Evolutionary conservation across 192 early-diverging fungal genomes (phyloP), one percentile per base, ranked within the genome.

Genomic region (Entophlyctis helioformis): DNA sequence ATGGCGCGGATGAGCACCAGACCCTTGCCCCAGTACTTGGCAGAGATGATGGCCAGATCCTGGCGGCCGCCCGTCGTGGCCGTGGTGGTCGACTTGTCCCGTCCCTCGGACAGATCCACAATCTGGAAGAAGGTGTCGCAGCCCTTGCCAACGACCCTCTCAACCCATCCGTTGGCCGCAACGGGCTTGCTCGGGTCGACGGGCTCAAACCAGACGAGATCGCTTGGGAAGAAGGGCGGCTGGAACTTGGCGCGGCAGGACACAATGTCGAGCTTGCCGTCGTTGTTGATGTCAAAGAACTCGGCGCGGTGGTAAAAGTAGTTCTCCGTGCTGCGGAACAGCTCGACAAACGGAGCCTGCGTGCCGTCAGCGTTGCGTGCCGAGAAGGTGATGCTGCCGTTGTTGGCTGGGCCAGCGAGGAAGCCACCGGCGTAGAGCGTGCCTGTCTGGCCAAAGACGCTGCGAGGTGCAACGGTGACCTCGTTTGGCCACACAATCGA

Each of bases 401-500:
- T 49, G 25, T 26, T 27, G 6, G 28, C 9, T 9, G 37, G 34
- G 31, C 46, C 46, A 2, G 48, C 54, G 9, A 56, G 32, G 44
- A 56, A 56, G 1, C 54, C 54, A 35, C 54, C 54, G 15, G 46
- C 36, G 18, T 39, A 39, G 18, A 56, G 32, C 9, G 42, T 46
- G 16, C 54, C 54, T 10, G 38, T 24, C 27, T 35, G 35, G 25
- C 54, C 54, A 48, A 48, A 48, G 22, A 49, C n/a, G 16, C 26
- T 22, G 10, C 33, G 21, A 28, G 46, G 19, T 11, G 41, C 46
- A n/a, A 26, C 25, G 27, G 28, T 45, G n/a, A 32, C 31, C 21
- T 43, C 45, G 46, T 56, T 56, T 38, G 54, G 54, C 54, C 54
- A 56, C n/a, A n/a, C n/a, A n/a, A n/a, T n/a, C n/a, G n/a, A n/a